Base-by-base conservation (phyloP, 225 moss, liverwort and hornwort genomes). In the Climacium dendroides region DNA sequence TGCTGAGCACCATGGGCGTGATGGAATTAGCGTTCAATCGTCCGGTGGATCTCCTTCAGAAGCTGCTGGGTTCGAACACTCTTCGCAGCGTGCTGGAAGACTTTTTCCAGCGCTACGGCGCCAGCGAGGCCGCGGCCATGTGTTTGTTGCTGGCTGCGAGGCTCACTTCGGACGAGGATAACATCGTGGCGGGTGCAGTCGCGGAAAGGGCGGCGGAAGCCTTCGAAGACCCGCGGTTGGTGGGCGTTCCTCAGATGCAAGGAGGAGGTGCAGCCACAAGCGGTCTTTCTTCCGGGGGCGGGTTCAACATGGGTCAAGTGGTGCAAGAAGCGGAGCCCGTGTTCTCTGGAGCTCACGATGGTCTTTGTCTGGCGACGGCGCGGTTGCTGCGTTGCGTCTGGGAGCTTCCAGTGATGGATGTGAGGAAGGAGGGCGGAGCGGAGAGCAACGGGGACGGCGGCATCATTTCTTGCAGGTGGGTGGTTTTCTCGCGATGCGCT, bases 291-390 rank as follows among this genome's bases (percentile, higher is more conserved):
- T 85, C 95, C 48, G 91, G 91, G 60, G 97, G 97, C 79, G 98
- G 96, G 61, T 97, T 95, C 79, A 94, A 93, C 90, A 92, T 95
- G 92, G 96, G 94, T 20, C 97, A 96, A 85, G 96, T 91, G 85
- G 96, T 95, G 88, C 99, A 96, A 86, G 97, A 99, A 87, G 93
- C 95, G 80, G 97, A 97, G 89, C 97, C 97, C 24, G 94, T 96
- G 70, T 99, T 99, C 87, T 99, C 99, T 83, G 99, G 99, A 88
- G 95, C 99, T 30, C 99, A 99, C 89, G 99, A 99, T 54, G 99
- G 99, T 82, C 95, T 99, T 39, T 99, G 97, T 82, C 95, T 99
- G 65, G 97, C 96, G 84, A 92, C 96, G 75, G 99, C 95, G 50
- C 96, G 99, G 86, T 89, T 99, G 82, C 94, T 99, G 60, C 95